Base-by-base conservation (phyloP, 257 asterid genomes). In the Nemophila menziesii region DNA sequence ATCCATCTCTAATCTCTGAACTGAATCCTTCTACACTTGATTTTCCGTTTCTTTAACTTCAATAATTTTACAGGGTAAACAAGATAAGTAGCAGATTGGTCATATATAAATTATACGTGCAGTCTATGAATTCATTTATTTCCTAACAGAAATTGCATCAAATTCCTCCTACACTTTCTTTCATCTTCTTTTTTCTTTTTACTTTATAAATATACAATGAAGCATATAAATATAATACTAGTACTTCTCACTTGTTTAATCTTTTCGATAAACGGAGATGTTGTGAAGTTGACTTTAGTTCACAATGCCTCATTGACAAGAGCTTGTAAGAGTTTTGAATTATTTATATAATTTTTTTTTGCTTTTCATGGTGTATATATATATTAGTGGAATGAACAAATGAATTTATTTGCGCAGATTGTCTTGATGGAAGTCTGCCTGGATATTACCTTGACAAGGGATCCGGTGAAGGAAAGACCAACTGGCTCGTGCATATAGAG, bases 401-500 rank as follows among this genome's bases (percentile, higher is more conserved):
- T 29, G 3, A 24, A 10, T 7, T 29, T 29, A 13, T 11, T 0
- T 51, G 13, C 39, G 57, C 7, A 87, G 97, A 73, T 75, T 89
- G 98, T 57, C 68, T 89, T 89, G 98, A 89, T 62, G 98, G 98
- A 19, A 89, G 95, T 53, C 65, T 56, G 61, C 97, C 97, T 62
- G 97, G 90, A 21, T 89, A 84, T 61, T 95, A 89, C 65, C 56
- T 78, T 42, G 79, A 89, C 62, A 59, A 79, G 56, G 98, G 97
- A 68, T 72, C 68, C 42, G 97, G 95, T 16, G 95, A 86, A 1
- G 98, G 95, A 33, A 73, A 66, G 45, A 60, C 56, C 61, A 84
- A 80, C 55, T 89, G 97, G 97, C 78, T 89, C 58, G 56, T 89
- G 79, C 95, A 89, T 50, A 78, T 89, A 57, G 98, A 84, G 95